Evolutionary conservation across 306 rosid genomes (phyloP), one percentile per base, ranked within the genome.

Genomic region (Pueraria montana): DNA sequence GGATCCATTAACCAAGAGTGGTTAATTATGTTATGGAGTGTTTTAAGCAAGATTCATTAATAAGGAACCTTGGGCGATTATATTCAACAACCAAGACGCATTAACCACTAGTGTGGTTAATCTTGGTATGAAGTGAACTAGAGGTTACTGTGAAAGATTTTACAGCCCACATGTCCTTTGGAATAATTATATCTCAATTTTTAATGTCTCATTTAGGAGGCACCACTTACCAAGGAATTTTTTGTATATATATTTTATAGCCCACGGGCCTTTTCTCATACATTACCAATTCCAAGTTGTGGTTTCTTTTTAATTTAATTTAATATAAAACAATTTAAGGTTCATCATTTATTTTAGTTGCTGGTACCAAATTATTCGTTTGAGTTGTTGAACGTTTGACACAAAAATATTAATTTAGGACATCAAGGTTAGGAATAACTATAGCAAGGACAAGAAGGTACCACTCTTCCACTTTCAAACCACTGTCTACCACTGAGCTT

Each of bases 391-490:
- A 75, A 50, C 11, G 26, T 36, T 75, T 52, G 16, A 30, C 56
- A 40, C 18, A 26, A n/a, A 58, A 72, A 43, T 55, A 40, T n/a
- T 18, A 46, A 59, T 14, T 66, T 32, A n/a, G 78, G 77, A 23
- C 77, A 70, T 58, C 74, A 11, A 69, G 67, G 32, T 10, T 26
- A 61, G 40, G 70, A 80, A 79, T 40, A 53, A 48, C 48, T 40
- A 61, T 36, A 40, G 32, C 30, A 63, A 73, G 64, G 69, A 72
- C 49, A 81, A 58, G 4, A 46, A 50, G 48, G 56, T 92, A 96
- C 98, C 89, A 17, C 94, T 91, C 91, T 89, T 89, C 97, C 98
- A 74, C 93, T 89, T 91, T 96, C 99, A 91, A 96, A 94, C 97
- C 97, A 96, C 83, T 96, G 99, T 83, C 99, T 90, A 74, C 99